phyloP scores from a whole-genome alignment of 805 yeast genomes.

The Pichia nakasei region DNA sequence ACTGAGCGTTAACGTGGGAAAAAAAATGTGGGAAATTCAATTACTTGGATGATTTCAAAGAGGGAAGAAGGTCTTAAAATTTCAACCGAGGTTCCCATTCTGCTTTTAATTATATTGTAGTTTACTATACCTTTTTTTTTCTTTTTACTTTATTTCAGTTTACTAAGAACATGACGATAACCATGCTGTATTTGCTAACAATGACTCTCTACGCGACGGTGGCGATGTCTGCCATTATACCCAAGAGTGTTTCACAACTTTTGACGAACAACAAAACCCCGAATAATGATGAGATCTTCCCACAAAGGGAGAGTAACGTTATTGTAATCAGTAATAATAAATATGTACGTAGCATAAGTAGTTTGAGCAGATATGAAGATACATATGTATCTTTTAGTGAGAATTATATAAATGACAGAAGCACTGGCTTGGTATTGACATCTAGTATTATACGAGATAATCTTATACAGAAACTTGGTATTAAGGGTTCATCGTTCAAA shows the following conservation, averaged over 20 bases:
- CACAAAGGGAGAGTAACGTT: neutral
- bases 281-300: neutral
- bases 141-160: too few species aligned
- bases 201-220: neutral
- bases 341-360: neutral
- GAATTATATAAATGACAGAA: conserved; percentile 13
- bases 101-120: too few species aligned
- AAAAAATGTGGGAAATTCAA: too few species aligned
- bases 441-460: conserved; percentile 10
- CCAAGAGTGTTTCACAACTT: neutral
- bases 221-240: conserved; percentile 1
- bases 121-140: too few species aligned
- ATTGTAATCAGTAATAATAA: neutral
- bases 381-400: conserved; percentile 10
- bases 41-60: too few species aligned
- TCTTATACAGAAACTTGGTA: conserved; percentile 12
- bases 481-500: conserved; percentile 7
- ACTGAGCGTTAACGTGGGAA: too few species aligned
- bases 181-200: neutral
- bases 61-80: too few species aligned
- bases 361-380: conserved; percentile 2
- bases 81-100: too few species aligned
- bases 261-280: conserved; percentile 1
- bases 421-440: conserved; percentile 19
- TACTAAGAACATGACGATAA: too few species aligned